These are phyloP conservation scores for Corylus americana DNA, from an alignment of 306 rosid species.

Conservation along the genomic window DNA sequence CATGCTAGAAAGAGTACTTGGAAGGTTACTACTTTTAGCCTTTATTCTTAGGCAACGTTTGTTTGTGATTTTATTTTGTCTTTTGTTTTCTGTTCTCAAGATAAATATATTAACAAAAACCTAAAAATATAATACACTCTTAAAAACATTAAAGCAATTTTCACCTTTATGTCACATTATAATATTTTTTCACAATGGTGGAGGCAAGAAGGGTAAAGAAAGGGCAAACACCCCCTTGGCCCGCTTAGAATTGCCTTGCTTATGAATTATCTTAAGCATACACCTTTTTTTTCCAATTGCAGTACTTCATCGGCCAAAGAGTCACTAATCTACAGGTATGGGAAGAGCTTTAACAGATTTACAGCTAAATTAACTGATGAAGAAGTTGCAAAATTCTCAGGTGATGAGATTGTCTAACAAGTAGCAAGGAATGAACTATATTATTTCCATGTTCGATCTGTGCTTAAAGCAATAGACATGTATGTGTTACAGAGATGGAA, in stretches of 20 bases:
- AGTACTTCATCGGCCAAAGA: conserved; percentile 32
- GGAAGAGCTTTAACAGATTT: conserved; percentile 40
- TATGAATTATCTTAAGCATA: background rate
- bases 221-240: too few relatives aligned
- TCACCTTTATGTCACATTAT: too few relatives aligned
- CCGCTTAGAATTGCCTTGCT: too few relatives aligned
- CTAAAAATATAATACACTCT: too few relatives aligned
- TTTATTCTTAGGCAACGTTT: background rate
- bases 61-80: too few relatives aligned
- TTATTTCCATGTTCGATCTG: too few relatives aligned
- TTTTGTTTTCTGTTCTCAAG: too few relatives aligned
- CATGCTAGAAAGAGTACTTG: conserved; percentile 32
- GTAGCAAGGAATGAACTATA: background rate
- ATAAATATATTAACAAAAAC: too few relatives aligned
- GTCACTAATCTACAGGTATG: conserved; percentile 36
- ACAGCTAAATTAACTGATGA: conserved; percentile 39
- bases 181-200: too few relatives aligned
- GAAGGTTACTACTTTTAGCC: conserved; percentile 13
- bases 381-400: conserved; percentile 34
- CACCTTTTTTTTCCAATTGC: background rate
- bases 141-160: too few relatives aligned
- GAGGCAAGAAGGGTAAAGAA: too few relatives aligned
- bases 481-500: conserved; percentile 25
- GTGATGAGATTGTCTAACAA: background rate
- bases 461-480: background rate